Conservation (phyloP, 2,329 filamentous ascomycete species). For the Hortaea werneckii region DNA sequence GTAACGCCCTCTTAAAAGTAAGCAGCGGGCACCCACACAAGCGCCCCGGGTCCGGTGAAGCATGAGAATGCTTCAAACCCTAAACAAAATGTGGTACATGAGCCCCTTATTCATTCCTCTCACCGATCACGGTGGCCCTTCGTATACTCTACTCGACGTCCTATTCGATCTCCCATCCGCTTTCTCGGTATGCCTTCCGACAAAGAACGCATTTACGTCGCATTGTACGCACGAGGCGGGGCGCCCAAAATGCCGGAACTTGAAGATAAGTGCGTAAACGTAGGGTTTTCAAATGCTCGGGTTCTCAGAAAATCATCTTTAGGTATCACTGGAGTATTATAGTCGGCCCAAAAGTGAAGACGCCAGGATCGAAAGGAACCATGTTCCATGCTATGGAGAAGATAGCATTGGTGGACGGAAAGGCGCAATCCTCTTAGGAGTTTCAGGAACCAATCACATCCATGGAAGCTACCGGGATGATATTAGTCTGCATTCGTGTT, state of each 20-base stretch:
- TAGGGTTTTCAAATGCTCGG: no score
- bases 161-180: no score
- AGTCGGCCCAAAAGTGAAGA: background rate
- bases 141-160: no score
- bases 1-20: no score
- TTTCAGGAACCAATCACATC: background rate
- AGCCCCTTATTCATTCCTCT: no score
- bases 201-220: background rate
- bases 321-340: background rate
- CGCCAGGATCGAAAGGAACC: background rate
- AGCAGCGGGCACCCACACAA: no score
- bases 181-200: background rate
- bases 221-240: background rate
- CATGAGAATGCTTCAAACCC: no score
- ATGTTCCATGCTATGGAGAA: background rate
- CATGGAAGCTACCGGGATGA: background rate
- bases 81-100: no score
- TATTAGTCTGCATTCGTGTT: conserved; percentile 29
- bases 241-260: background rate
- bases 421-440: background rate
- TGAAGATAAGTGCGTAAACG: background rate
- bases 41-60: no score
- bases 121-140: no score
- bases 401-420: background rate
- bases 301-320: no score